Base-by-base conservation (phyloP, 169 alveolate species). In the Eimeria acervulina region DNA sequence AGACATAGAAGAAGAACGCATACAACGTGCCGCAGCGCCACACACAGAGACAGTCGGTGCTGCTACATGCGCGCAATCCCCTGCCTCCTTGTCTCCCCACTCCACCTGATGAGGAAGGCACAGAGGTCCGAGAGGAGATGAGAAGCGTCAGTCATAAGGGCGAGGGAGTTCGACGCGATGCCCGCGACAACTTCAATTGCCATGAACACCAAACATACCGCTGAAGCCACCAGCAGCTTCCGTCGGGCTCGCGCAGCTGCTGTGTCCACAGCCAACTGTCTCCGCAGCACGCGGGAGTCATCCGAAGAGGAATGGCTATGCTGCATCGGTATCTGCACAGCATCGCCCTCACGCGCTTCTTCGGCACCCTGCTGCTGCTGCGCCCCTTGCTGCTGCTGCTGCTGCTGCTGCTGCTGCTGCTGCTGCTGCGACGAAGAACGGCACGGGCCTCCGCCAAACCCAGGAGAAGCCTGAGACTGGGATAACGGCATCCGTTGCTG, bases 101-200 rank as follows among this genome's bases (percentile, higher is more conserved):
- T 21, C 28, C 88, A 96, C 97, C 97, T 92, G 90, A 96, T 98
- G 4, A 97, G 95, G 95, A 98, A 99, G n/a, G 99, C 99, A 81
- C 98, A 96, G 66, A 99, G 96, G 91, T 99, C 99, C 55, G 99
- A 98, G 90, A 98, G 97, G 96, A 99, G 96, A 96, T 99, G 99
- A 23, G 99, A 99, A 55, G 99, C 99, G 97, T 99, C 99, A 10
- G 99, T 97, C 96, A 98, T 96, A 52, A 98, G 97, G 36, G 99
- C 99, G 31, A 98, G 95, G 15, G 99, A 98, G 88, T 97, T 97
- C 21, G 99, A 97, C 19, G 97, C 63, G 19, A 97, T 38, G 15
- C 99, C 99, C 13, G 99, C 99, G 17, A 98, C 97, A 12, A 98
- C 94, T 95, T 98, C 99, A 31, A 97, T 97, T 23, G 97, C 90